phyloP scores from a whole-genome alignment of 139 green algal species.

The Diplosphaera chodatii region DNA sequence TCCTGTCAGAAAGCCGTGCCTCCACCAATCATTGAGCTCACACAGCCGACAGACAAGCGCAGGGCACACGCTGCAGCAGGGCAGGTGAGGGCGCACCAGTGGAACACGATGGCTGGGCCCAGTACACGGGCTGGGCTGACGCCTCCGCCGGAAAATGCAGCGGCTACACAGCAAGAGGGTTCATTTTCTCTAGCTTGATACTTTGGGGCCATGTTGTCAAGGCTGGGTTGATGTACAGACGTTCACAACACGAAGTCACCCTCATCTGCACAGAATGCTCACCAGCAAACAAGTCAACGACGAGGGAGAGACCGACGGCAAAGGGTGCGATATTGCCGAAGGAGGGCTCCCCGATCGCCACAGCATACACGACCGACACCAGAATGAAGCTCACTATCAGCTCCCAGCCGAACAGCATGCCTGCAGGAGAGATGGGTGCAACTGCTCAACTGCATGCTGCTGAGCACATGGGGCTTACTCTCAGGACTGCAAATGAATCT shows the following conservation, averaged over 20 bases:
- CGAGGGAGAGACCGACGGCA: conserved; percentile 22
- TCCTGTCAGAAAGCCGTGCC: too few relatives aligned
- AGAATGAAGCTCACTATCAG: conserved; percentile 38
- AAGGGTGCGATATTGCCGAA: conserved; percentile 38
- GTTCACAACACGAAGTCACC: too few relatives aligned
- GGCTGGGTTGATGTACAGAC: too few relatives aligned
- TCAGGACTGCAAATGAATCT: too few relatives aligned
- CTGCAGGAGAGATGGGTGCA: conserved; percentile 2
- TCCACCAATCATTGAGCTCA: too few relatives aligned
- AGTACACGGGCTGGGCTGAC: conserved; percentile 69
- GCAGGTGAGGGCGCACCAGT: conserved; percentile 2
- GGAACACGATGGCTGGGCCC: conserved; percentile 59
- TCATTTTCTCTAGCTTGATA: too few relatives aligned
- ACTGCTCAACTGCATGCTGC: too few relatives aligned
- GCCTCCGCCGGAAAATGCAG: conserved; percentile 43
- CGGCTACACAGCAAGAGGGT: too few relatives aligned
- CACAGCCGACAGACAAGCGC: too few relatives aligned
- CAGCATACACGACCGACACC: conserved; percentile 55
- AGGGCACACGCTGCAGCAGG: too few relatives aligned
- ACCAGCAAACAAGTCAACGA: conserved; percentile 8
- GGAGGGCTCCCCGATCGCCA: conserved; percentile 33
- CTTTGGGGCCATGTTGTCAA: too few relatives aligned
- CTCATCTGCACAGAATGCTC: background rate
- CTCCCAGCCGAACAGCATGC: conserved; percentile 60
- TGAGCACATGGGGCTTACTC: too few relatives aligned